Conservation (phyloP, 2,329 filamentous ascomycete genomes). For the Phoma herbarum region DNA sequence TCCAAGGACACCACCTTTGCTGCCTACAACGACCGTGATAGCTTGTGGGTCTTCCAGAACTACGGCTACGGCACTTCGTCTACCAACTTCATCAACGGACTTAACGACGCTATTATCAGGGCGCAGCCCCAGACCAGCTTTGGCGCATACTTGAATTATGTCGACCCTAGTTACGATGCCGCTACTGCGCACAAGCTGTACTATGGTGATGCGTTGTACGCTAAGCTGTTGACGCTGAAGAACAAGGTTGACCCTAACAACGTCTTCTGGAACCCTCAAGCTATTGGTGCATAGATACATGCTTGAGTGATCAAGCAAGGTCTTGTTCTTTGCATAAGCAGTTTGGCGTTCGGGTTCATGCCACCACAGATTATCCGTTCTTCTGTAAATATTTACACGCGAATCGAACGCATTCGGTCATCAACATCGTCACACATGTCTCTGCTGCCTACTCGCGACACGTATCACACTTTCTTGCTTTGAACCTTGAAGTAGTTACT, state of each 20-base stretch:
- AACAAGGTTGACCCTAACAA: slow-evolving; percentile 52
- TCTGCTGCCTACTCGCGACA: no score
- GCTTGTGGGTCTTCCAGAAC: slow-evolving; percentile 52
- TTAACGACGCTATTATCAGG: slow-evolving; percentile 52
- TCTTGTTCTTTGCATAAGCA: slow-evolving; percentile 8
- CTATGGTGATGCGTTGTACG: slow-evolving; percentile 54
- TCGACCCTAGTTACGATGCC: slow-evolving; percentile 59
- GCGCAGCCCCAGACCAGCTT: slow-evolving; percentile 53
- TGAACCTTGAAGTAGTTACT: no score
- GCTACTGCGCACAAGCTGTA: slow-evolving; percentile 61
- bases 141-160: slow-evolving; percentile 64
- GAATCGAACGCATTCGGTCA: not conserved
- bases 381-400: slow-evolving; percentile 7
- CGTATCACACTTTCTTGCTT: no score
- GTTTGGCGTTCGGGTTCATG: slow-evolving; percentile 8
- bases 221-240: slow-evolving; percentile 51
- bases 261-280: slow-evolving; percentile 52
- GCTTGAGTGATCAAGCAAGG: not conserved
- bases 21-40: slow-evolving; percentile 49
- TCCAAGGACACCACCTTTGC: slow-evolving; percentile 45
- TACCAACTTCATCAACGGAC: slow-evolving; percentile 53
- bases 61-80: slow-evolving; percentile 39
- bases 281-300: slow-evolving; percentile 39
- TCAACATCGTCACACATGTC: not conserved
- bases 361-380: slow-evolving; percentile 5